phyloP scores from a whole-genome alignment of 306 rosid genomes.

The Ormosia emarginata region DNA sequence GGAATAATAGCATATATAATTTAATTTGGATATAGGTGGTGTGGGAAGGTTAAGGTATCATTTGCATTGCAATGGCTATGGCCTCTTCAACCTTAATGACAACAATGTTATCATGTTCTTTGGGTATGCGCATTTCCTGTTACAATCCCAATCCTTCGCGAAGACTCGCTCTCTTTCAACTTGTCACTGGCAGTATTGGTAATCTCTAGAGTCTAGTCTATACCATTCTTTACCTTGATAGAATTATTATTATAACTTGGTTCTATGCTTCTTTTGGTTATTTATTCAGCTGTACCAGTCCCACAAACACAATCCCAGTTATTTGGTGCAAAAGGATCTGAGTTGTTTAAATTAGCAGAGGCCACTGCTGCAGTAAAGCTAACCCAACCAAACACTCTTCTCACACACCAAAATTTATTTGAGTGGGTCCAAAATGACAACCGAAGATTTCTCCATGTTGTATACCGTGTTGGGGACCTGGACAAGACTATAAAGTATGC shows the following conservation, averaged over 20 bases:
- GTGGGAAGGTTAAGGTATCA: background rate
- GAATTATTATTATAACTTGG: background rate
- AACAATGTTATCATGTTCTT: background rate
- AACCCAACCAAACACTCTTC: slow-evolving; percentile 22
- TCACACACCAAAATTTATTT: slow-evolving; percentile 41
- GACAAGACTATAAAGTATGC: slow-evolving; percentile 80
- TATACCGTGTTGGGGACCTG: slow-evolving; percentile 77
- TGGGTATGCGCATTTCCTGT: background rate
- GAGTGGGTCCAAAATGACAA: slow-evolving; percentile 80
- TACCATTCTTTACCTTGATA: too few relatives aligned
- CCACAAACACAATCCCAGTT: slow-evolving; percentile 45
- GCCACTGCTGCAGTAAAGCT: slow-evolving; percentile 44
- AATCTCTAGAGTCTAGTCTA: background rate
- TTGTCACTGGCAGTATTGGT: slow-evolving; percentile 39
- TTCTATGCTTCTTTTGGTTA: slow-evolving; percentile 26
- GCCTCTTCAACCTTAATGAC: background rate
- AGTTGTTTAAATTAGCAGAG: slow-evolving; percentile 38
- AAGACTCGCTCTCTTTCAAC: slow-evolving; percentile 51
- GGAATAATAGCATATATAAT: too few relatives aligned
- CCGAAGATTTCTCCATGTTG: slow-evolving; percentile 81
- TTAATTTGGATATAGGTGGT: background rate
- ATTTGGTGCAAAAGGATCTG: slow-evolving; percentile 55
- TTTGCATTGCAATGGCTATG: slow-evolving; percentile 15
- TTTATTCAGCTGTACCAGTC: slow-evolving; percentile 39
- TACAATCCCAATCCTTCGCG: slow-evolving; percentile 40